Conservation (phyloP, 257 asterid species). For the Handroanthus guayacan region DNA sequence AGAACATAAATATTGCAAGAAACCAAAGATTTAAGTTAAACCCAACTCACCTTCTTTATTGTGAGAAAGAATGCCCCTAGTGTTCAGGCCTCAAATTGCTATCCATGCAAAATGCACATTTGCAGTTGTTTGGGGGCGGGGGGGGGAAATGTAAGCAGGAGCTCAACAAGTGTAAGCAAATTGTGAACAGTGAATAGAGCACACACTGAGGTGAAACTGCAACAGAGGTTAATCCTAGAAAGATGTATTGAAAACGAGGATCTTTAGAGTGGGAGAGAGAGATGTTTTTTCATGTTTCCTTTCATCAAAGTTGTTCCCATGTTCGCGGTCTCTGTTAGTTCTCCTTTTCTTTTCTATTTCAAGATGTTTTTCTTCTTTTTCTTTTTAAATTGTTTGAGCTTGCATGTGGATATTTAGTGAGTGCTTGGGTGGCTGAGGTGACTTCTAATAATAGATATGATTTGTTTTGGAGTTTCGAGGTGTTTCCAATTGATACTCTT, state of each 20-base stretch:
- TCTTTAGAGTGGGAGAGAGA: background rate
- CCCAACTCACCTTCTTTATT: constrained; percentile 50
- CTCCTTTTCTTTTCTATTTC: too few species aligned
- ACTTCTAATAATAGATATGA: too few species aligned
- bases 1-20: background rate
- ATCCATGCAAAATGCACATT: constrained; percentile 22
- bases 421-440: too few species aligned
- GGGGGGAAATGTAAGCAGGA: background rate
- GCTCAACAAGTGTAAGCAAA: constrained; percentile 3
- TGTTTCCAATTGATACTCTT: too few species aligned
- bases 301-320: too few species aligned
- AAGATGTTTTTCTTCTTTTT: too few species aligned
- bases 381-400: too few species aligned
- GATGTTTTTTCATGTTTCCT: background rate
- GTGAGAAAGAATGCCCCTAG: constrained; percentile 40
- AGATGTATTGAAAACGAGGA: constrained; percentile 11
- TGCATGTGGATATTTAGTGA: too few species aligned
- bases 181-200: constrained; percentile 7
- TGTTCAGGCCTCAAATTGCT: constrained; percentile 34
- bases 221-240: background rate
- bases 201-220: constrained; percentile 22
- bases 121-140: background rate
- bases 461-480: too few species aligned
- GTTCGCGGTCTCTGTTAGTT: too few species aligned
- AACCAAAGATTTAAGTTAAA: background rate